Conservation (phyloP, 1,284 basidiomycete genomes). For the Acaromyces ingoldii region DNA sequence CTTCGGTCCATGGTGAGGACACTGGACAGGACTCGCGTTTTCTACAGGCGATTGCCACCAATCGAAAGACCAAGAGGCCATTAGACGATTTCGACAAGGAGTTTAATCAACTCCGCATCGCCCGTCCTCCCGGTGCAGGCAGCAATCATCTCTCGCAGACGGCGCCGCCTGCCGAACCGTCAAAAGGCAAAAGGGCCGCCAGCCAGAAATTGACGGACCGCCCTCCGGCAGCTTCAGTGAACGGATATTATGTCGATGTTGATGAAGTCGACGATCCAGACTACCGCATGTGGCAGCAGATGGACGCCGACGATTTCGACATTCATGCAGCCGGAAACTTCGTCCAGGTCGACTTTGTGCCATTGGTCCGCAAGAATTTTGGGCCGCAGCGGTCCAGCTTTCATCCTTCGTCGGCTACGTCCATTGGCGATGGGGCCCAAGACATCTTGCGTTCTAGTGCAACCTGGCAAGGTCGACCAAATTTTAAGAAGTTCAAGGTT, state of each 20-base stretch:
- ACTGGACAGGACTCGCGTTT: conserved; percentile 31
- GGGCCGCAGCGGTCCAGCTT: no score
- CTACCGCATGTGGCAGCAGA: conserved; percentile 5
- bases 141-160: no score
- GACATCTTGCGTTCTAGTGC: no score
- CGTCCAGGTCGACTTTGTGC: conserved; percentile 44
- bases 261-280: conserved; percentile 9
- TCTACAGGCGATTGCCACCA: conserved; percentile 30
- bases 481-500: conserved; percentile 14
- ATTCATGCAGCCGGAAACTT: conserved; percentile 37
- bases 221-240: no score
- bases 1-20: conserved; percentile 9
- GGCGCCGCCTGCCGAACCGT: no score
- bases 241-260: no score
- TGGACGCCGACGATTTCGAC: conserved; percentile 6
- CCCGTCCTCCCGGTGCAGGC: not conserved
- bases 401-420: not conserved
- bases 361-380: conserved; percentile 20
- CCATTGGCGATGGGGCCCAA: no score
- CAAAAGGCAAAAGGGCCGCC: not conserved
- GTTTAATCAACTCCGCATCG: conserved; percentile 29
- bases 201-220: not conserved
- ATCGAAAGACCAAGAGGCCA: conserved; percentile 21
- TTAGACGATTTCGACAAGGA: conserved; percentile 40
- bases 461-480: conserved; percentile 5